phyloP scores from a whole-genome alignment of 768 basidiomycete species.

The Phlebiopsis gigantea region DNA sequence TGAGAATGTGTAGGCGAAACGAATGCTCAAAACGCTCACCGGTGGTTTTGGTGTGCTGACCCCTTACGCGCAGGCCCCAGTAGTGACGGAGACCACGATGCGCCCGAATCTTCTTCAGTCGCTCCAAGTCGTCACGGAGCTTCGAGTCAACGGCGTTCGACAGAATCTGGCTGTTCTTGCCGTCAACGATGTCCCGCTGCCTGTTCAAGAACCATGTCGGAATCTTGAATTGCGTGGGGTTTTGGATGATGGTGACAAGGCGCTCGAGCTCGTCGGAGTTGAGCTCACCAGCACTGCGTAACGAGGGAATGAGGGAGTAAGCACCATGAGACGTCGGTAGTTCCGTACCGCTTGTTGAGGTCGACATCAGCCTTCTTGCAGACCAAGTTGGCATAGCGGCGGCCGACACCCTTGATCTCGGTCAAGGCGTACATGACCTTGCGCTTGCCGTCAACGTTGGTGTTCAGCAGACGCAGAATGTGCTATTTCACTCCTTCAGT shows the following conservation, averaged over 20 bases:
- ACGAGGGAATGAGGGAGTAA: not conserved
- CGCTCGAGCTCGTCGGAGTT: constrained; percentile 99
- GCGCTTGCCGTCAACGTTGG: constrained; percentile 98
- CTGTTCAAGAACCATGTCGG: constrained; percentile 99
- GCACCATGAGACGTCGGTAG: no score
- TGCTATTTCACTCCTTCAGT: constrained; percentile 49
- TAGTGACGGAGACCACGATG: constrained; percentile 91
- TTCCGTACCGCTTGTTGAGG: constrained; percentile 89
- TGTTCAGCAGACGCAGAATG: constrained; percentile 98
- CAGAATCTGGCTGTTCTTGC: constrained; percentile 93
- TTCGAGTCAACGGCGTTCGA: constrained; percentile 98
- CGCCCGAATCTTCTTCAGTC: constrained; percentile 97
- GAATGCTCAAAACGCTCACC: constrained; percentile 41
- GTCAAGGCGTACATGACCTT: constrained; percentile 99
- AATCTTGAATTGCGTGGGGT: constrained; percentile 99
- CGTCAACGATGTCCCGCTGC: constrained; percentile 96
- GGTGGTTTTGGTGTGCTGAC: constrained; percentile 99
- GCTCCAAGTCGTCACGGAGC: constrained; percentile 95
- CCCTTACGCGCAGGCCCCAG: constrained; percentile 94
- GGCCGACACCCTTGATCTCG: constrained; percentile 99
- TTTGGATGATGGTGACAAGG: constrained; percentile 98
- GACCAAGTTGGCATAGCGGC: constrained; percentile 96
- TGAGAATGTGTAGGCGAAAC: not conserved
- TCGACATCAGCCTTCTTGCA: constrained; percentile 99
- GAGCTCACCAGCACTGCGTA: constrained; percentile 90